These are phyloP conservation scores for Syzygium malaccense DNA, from an alignment of 441 rosid species.

Conservation along the genomic window DNA sequence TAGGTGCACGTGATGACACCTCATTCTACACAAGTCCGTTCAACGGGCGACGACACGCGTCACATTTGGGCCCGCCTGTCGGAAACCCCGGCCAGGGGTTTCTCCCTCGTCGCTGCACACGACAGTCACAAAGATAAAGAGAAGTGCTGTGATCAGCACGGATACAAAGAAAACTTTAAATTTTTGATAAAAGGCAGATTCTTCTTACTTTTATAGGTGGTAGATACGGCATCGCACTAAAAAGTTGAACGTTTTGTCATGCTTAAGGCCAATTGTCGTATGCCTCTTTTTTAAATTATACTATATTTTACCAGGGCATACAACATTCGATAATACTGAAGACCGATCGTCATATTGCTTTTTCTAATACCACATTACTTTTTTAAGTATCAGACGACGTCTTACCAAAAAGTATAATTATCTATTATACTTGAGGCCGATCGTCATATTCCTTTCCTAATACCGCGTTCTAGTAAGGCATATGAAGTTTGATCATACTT, in stretches of 20 bases:
- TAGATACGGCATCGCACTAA: background rate
- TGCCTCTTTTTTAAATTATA: background rate
- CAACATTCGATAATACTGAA: background rate
- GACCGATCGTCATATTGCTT: fast-evolving
- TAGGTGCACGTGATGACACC: background rate
- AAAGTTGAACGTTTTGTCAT: background rate
- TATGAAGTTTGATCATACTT: background rate
- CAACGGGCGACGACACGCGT: background rate
- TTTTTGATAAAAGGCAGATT: background rate
- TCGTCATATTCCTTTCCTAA: background rate
- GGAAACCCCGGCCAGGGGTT: no score
- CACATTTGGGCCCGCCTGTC: no score
- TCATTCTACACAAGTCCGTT: no score
- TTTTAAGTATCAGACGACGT: background rate
- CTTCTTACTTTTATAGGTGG: background rate
- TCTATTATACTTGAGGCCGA: background rate
- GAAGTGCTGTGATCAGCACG: no score
- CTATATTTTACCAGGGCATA: background rate
- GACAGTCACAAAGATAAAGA: no score
- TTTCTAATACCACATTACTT: no score
- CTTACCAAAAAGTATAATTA: background rate
- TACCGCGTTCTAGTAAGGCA: background rate
- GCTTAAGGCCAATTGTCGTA: background rate
- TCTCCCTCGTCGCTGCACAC: no score
- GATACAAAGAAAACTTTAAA: background rate